Conservation (phyloP, 2,329 filamentous ascomycete genomes). For the Mollisiaceae sp. region DNA sequence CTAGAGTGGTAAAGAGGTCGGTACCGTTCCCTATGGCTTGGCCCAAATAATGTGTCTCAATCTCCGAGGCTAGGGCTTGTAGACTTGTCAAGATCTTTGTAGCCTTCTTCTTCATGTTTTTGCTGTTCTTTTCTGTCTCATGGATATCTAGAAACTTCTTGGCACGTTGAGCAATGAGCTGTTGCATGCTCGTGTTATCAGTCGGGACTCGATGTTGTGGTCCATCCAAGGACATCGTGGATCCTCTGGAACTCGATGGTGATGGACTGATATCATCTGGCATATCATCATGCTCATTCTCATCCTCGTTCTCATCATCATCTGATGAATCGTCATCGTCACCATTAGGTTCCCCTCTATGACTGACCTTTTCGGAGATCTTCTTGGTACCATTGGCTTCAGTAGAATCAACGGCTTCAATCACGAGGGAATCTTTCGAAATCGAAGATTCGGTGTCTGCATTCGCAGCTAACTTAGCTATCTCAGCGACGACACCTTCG, state of each 20-base stretch:
- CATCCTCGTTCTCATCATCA: slow-evolving; percentile 55
- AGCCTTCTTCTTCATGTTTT: slow-evolving; percentile 79
- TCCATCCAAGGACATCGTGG: slow-evolving; percentile 67
- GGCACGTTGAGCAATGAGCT: slow-evolving; percentile 76
- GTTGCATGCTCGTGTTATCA: slow-evolving; percentile 64
- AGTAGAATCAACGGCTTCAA: slow-evolving; percentile 37
- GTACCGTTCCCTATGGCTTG: slow-evolving; percentile 61
- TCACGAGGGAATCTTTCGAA: slow-evolving; percentile 25
- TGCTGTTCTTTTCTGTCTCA: slow-evolving; percentile 74
- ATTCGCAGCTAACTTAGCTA: slow-evolving; percentile 73
- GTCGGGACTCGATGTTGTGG: slow-evolving; percentile 55
- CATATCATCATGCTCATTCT: slow-evolving; percentile 57
- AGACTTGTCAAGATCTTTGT: slow-evolving; percentile 75
- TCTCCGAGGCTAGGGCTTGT: slow-evolving; percentile 71
- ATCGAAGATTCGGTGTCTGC: slow-evolving; percentile 31
- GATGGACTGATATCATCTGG: slow-evolving; percentile 50
- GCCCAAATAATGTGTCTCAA: slow-evolving; percentile 72
- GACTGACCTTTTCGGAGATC: slow-evolving; percentile 37
- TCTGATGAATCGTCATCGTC: slow-evolving; percentile 56
- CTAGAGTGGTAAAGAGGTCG: slow-evolving; percentile 74
- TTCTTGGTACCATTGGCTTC: slow-evolving; percentile 43
- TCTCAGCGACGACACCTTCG: slow-evolving; percentile 93
- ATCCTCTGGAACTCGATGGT: slow-evolving; percentile 59
- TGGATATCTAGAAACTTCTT: slow-evolving; percentile 84
- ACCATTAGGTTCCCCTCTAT: slow-evolving; percentile 38